A percentile compares a stretch with the other conserved stretches of the same genome.
Evolutionary conservation across 306 rosid genomes (phyloP).

Genomic region (Cicer cuneatum): DNA sequence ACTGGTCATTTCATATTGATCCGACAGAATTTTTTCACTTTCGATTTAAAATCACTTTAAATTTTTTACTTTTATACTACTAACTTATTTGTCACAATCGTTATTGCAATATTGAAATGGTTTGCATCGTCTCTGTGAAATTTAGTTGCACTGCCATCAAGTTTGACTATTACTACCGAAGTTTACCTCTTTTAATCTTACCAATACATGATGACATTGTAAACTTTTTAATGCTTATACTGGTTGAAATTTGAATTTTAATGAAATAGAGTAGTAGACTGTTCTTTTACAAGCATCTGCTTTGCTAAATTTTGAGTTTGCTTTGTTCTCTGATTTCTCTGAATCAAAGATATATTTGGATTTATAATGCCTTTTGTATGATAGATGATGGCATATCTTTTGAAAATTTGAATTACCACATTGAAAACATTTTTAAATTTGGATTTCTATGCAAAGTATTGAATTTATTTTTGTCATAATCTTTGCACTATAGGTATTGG

Average conservation of each 20-base stretch:
- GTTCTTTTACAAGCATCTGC: neutral
- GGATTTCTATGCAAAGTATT: neutral
- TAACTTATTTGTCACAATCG: no score
- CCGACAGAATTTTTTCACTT: no score
- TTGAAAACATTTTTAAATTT: neutral
- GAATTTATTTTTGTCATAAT: slow-evolving; percentile 1
- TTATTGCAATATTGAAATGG: no score
- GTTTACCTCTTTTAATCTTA: slow-evolving; percentile 6
- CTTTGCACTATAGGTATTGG: neutral
- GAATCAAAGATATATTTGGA: slow-evolving; percentile 1
- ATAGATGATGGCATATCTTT: neutral
- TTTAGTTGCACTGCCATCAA: neutral
- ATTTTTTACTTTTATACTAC: no score
- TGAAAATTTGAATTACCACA: neutral
- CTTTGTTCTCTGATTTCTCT: slow-evolving; percentile 2
- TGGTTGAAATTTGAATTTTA: neutral
- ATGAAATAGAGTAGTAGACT: neutral
- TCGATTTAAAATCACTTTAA: no score
- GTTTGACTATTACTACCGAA: neutral
- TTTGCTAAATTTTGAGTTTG: slow-evolving; percentile 6
- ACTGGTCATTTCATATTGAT: no score
- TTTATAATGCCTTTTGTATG: neutral
- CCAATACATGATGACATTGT: neutral
- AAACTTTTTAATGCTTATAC: neutral
- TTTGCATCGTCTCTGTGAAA: neutral